A percentile compares a stretch with the other conserved stretches of the same genome.
Evolutionary conservation across 305 asterid species (phyloP).

Genomic region (Euphrasia arctica): DNA sequence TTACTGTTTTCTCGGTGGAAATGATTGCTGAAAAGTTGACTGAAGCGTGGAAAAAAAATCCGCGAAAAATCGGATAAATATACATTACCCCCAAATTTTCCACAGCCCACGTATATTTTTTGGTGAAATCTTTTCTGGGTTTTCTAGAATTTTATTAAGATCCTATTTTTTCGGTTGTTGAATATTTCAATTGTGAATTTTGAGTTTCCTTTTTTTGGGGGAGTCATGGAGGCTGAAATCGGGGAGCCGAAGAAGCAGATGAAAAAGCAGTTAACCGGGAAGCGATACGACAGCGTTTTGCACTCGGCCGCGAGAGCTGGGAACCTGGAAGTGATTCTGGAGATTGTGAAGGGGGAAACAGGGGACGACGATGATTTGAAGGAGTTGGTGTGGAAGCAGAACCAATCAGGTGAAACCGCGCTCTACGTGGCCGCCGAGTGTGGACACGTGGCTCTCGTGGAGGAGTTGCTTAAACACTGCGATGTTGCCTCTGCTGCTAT

Average conservation of each 20-base stretch:
- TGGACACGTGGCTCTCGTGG: slow-evolving; percentile 48
- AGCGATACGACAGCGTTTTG: slow-evolving; percentile 56
- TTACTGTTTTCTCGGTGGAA: not conserved
- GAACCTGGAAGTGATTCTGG: slow-evolving; percentile 41
- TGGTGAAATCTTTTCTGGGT: slow-evolving; percentile 26
- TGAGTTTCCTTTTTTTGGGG: slow-evolving; percentile 18
- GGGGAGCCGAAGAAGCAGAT: slow-evolving; percentile 37
- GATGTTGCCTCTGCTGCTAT: slow-evolving; percentile 52
- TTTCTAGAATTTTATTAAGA: slow-evolving; percentile 26
- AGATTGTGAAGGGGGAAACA: slow-evolving; percentile 33
- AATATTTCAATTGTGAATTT: too few species aligned
- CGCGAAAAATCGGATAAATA: too few species aligned
- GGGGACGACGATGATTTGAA: slow-evolving; percentile 36
- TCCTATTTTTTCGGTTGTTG: not conserved
- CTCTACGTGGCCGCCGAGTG: slow-evolving; percentile 74
- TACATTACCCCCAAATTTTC: too few species aligned
- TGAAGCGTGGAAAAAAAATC: not conserved
- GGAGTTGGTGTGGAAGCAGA: slow-evolving; percentile 52
- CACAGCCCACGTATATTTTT: not conserved
- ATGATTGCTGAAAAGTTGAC: not conserved
- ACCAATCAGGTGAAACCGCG: slow-evolving; percentile 70
- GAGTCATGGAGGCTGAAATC: slow-evolving; percentile 24
- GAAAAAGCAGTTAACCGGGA: slow-evolving; percentile 63
- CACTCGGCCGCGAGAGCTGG: slow-evolving; percentile 69
- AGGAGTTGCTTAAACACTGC: slow-evolving; percentile 53